Evolutionary conservation across 2,329 filamentous ascomycete genomes (phyloP).

Genomic region (Juglanconis sp.): DNA sequence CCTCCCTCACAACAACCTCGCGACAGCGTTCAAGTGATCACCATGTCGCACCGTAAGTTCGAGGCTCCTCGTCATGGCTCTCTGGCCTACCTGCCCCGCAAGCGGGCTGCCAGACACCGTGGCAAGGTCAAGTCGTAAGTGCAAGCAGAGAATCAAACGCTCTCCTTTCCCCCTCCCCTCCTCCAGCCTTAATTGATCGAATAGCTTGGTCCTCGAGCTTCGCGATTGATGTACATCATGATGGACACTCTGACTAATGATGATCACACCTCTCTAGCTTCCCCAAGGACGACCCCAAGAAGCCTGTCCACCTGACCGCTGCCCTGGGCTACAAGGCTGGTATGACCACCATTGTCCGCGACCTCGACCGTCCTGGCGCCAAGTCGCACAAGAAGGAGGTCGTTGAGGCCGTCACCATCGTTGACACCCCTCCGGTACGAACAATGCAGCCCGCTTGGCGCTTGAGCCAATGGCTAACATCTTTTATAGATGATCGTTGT

Average conservation of each 20-base stretch:
- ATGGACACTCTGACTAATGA: constrained; percentile 4
- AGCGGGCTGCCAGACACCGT: constrained; percentile 90
- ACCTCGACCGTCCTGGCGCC: constrained; percentile 96
- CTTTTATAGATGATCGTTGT: constrained; percentile 92
- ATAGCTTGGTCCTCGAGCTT: not conserved
- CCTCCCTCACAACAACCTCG: constrained; percentile 14
- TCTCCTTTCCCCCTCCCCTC: not conserved
- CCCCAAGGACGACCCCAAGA: constrained; percentile 99
- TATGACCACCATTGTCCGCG: constrained; percentile 99
- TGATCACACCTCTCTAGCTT: constrained; percentile 59
- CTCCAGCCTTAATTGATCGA: not conserved
- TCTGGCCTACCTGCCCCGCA: constrained; percentile 81
- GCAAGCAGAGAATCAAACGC: constrained; percentile 15
- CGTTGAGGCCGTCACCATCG: constrained; percentile 81
- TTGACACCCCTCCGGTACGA: constrained; percentile 95
- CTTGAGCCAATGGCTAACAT: constrained; percentile 69
- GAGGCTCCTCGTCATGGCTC: constrained; percentile 94
- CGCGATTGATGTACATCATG: not conserved
- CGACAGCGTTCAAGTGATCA: constrained; percentile 15
- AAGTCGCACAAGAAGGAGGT: constrained; percentile 99
- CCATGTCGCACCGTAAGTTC: constrained; percentile 55
- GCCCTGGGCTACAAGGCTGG: constrained; percentile 99
- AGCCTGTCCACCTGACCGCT: constrained; percentile 97
- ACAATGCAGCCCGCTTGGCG: constrained; percentile 78
- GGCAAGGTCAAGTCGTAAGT: constrained; percentile 98